Evolutionary conservation across 805 yeast species (phyloP), one percentile per base, ranked within the genome.

Genomic region (Lipomyces mesembrius): DNA sequence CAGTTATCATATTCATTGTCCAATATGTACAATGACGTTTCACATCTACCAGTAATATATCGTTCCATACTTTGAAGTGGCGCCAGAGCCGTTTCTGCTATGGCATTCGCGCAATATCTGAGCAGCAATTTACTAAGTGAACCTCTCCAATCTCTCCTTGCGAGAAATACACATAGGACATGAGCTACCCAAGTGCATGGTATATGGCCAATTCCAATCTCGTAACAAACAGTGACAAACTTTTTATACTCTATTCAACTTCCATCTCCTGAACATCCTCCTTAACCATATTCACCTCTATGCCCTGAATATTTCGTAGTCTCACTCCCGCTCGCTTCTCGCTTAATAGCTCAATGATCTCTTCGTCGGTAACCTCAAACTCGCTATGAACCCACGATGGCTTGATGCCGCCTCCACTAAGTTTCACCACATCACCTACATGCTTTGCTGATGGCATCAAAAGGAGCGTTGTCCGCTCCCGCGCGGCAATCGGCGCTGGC

Each of bases 331-430:
- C 63, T 27, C 61, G 52, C 37, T 55, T 58, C 43, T 59, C 59
- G 53, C 54, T 49, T 35, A 60, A 39, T 14, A 66, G 59, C 53
- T 61, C 61, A 2, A 53, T 3, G 34, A 59, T 43, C 34, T 74
- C 82, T 6, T 81, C 79, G 57, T 85, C 86, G 37, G 82, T 77
- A 64, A 94, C 79, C 77, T 88, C 88, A 79, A 82, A 87, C 54
- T 84, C 81, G 34, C 97, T 91, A 76, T 93, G 97, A 56, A 90
- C 89, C 95, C 96, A 95, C 72, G 91, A 86, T 73, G 97, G 93
- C 67, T 84, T 83, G 62, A 87, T 83, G 51, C 81, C 77, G 59
- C 97, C 97, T 58, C 98, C 98, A 34, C 94, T 86, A 70, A 94
- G 83, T 76, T 97, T 85, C 64, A 93, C 78, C 20, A 90, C 80